Evolutionary conservation across 352 stramenopile genomes (phyloP).

Genomic region (Globisporangium rhizosaccharum): DNA sequence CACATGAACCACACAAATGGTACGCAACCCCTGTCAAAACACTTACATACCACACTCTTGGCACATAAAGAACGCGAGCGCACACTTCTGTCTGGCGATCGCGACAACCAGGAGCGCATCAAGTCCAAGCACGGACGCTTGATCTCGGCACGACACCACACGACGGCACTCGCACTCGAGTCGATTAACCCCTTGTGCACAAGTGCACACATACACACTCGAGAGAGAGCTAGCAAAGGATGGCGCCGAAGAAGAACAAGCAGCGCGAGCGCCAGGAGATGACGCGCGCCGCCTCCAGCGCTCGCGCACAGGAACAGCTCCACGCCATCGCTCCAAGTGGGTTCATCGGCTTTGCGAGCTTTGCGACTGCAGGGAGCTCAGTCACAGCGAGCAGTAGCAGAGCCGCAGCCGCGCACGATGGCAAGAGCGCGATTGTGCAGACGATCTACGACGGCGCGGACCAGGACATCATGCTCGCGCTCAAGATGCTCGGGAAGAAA

Average conservation of each 20-base stretch:
- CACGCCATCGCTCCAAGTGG: conserved; percentile 9
- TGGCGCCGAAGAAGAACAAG: conserved; percentile 79
- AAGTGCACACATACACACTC: background rate
- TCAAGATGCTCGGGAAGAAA: conserved; percentile 87
- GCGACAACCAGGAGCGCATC: background rate
- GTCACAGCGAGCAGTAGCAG: conserved; percentile 4
- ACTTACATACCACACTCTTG: background rate
- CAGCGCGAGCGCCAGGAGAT: conserved; percentile 85
- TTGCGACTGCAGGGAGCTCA: conserved; percentile 26
- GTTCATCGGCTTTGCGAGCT: conserved; percentile 77
- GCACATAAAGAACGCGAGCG: background rate
- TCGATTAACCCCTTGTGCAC: too few species aligned
- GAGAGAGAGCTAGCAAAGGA: conserved; percentile 2
- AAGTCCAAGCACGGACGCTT: background rate
- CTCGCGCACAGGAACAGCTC: conserved; percentile 64
- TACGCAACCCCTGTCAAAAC: background rate
- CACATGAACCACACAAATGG: background rate
- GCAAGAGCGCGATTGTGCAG: conserved; percentile 18
- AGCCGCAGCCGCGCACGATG: background rate
- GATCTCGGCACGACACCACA: background rate
- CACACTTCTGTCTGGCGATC: background rate
- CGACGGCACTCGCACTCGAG: background rate
- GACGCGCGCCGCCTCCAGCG: conserved; percentile 71
- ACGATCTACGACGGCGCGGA: conserved; percentile 77
- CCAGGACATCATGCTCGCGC: conserved; percentile 66